Base-by-base conservation (phyloP, 768 basidiomycete species). In the Cystobasidium tubakii region DNA sequence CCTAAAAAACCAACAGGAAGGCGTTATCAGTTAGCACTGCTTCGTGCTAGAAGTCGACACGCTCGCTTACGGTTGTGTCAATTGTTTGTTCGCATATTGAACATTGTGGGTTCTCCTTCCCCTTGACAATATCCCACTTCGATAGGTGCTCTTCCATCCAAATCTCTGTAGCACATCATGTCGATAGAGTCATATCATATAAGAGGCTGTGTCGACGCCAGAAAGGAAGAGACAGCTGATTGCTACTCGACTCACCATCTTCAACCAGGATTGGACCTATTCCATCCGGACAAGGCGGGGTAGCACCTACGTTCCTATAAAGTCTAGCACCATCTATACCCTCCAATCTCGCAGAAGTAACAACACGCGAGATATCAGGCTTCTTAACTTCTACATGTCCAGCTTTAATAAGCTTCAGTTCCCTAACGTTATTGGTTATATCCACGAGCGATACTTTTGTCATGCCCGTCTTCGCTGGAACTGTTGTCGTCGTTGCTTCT, bases 221-320 rank as follows among this genome's bases (percentile, higher is more conserved):
- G n/a, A n/a, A n/a, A 17, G 57, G 64, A 44, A 66, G 6, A 54
- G 73, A 0, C 21, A 62, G 39, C 46, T n/a, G 55, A 6, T 23
- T 75, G 25, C 17, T 0, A 54, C 73, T 74, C 42, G 76, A 78
- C 62, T 74, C 75, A 63, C 77, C 55, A 73, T 81, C 80, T 39
- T 78, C 75, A 6, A 81, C 79, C 72, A 82, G 78, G 74, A 82
- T 78, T 39, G 80, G 75, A 34, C 80, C 33, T 73, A 77, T 4
- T 13, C 19, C 53, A 74, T 57, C 54, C 66, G 10, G 10, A 44
- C 53, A 73, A 55, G 75, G 73, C 3, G 36, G 12, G 36, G 66
- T 65, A 25, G 70, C 73, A 10, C 77, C 78, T 2, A 77, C 80
- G 21, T 50, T 50, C 27, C 66, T 69, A 17, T 76, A 76, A 15